Evolutionary conservation across 768 basidiomycete species (phyloP), one percentile per base, ranked within the genome.

Genomic region (Amanita fuliginea): DNA sequence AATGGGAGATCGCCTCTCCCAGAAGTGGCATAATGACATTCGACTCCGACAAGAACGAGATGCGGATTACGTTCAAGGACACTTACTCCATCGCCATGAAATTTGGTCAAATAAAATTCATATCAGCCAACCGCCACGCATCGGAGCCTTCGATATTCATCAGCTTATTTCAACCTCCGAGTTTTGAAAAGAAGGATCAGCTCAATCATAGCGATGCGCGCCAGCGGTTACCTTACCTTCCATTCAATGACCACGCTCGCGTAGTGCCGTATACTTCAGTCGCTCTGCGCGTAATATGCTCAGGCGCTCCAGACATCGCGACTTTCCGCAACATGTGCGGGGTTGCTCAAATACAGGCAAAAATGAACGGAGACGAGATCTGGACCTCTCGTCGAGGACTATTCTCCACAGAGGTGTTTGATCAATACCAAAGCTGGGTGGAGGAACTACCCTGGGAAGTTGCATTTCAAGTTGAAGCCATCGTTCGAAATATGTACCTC

Each of bases 381-480:
- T 66, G 62, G 6, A 58, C 72, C 19, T 75, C 67, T 16, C 58
- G 58, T 26, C 65, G 75, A 21, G 57, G 54, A 1, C 65, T 80
- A 13, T 84, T 80, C 55, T 71, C 76, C 7, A 26, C 52, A 7
- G 24, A 21, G 6, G 61, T 61, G 2, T 56, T 76, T 40, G 51
- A 57, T 1, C 42, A 56, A 33, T 64, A 73, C 30, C 52, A 62
- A 9, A 18, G 11, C 2, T 70, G 68, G 62, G 57, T 76, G 24
- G 53, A 42, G 18, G 33, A 32, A 13, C 57, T 78, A 11, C 59
- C 68, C 7, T 81, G 75, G 76, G 53, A 54, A 36, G 67, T 83
- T n/a, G 73, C 78, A 0, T 83, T 81, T 54, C 81, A 85, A 56
- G 61, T 83, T 28, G 75, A 80, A 51, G 65, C 70, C 0, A 56